A percentile compares a stretch with the other conserved stretches of the same genome.
Evolutionary conservation across 352 stramenopile genomes (phyloP).

Genomic region (Globisporangium spinosum): DNA sequence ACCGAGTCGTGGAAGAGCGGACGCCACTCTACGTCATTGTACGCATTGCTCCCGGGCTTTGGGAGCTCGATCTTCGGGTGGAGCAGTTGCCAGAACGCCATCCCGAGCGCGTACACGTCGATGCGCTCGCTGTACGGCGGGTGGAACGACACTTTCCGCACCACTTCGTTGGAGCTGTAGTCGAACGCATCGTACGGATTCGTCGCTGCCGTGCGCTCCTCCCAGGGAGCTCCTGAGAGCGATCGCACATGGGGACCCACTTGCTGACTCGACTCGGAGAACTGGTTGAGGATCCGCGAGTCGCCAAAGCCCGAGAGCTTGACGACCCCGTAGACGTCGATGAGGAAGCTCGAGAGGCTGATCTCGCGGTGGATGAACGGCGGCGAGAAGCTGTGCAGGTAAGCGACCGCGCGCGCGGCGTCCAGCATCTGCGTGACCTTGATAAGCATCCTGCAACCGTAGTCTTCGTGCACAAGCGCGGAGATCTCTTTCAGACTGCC

Average conservation of each 20-base stretch:
- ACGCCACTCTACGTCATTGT: slow-evolving; percentile 45
- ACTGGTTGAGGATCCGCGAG: slow-evolving; percentile 38
- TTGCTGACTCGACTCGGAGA: slow-evolving; percentile 6
- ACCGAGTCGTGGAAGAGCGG: slow-evolving; percentile 31
- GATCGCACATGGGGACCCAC: background rate
- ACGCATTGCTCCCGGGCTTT: slow-evolving; percentile 33
- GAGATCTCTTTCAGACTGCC: slow-evolving; percentile 51
- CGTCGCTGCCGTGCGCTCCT: slow-evolving; percentile 20
- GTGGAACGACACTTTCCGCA: slow-evolving; percentile 37
- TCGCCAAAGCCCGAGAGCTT: slow-evolving; percentile 74
- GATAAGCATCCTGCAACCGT: slow-evolving; percentile 50
- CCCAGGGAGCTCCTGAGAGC: slow-evolving; percentile 7
- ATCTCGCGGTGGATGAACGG: slow-evolving; percentile 76
- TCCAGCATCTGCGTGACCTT: slow-evolving; percentile 62
- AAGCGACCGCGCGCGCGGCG: slow-evolving; percentile 56
- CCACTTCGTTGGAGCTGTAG: slow-evolving; percentile 62
- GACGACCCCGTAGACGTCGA: slow-evolving; percentile 51
- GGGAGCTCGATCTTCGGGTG: slow-evolving; percentile 52
- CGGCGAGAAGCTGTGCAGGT: slow-evolving; percentile 70
- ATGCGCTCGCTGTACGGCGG: slow-evolving; percentile 57
- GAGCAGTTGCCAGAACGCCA: slow-evolving; percentile 74
- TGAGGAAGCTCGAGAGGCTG: slow-evolving; percentile 67
- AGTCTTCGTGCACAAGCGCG: slow-evolving; percentile 28
- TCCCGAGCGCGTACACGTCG: slow-evolving; percentile 71
- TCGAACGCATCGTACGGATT: slow-evolving; percentile 42